phyloP scores from a whole-genome alignment of 2,329 filamentous ascomycete species.

The Dryadomyces sulphureus region DNA sequence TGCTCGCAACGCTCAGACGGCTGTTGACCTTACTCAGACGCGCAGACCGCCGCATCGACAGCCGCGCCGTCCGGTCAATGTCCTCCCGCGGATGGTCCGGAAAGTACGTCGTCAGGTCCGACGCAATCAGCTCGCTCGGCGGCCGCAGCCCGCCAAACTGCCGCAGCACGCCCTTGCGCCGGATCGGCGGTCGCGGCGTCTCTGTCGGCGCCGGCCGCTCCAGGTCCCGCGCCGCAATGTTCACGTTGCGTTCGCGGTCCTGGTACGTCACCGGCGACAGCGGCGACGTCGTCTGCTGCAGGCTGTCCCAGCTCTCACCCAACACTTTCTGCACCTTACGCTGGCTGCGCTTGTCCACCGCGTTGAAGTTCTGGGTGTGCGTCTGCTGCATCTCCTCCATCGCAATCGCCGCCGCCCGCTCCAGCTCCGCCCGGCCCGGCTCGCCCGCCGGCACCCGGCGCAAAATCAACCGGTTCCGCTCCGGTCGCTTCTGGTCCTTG shows the following conservation, averaged over 20 bases:
- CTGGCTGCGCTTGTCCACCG: slow-evolving; percentile 62
- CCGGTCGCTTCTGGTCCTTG: slow-evolving; percentile 69
- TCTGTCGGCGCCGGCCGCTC: slow-evolving; percentile 39
- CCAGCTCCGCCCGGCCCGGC: slow-evolving; percentile 73
- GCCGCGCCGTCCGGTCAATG: slow-evolving; percentile 86
- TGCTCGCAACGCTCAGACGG: slow-evolving; percentile 86
- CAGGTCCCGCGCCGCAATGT: slow-evolving; percentile 41
- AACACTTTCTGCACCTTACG: slow-evolving; percentile 79
- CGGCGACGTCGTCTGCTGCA: slow-evolving; percentile 52
- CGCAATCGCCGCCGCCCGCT: slow-evolving; percentile 77
- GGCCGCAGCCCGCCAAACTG: slow-evolving; percentile 86
- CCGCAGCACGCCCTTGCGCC: slow-evolving; percentile 44
- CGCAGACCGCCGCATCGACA: slow-evolving; percentile 81
- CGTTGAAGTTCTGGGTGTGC: slow-evolving; percentile 48
- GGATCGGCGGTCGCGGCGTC: slow-evolving; percentile 24
- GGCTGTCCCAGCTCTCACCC: slow-evolving; percentile 73
- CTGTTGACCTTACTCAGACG: slow-evolving; percentile 86
- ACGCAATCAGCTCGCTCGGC: slow-evolving; percentile 93
- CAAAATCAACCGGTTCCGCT: slow-evolving; percentile 81
- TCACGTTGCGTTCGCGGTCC: slow-evolving; percentile 54
- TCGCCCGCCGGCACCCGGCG: slow-evolving; percentile 86
- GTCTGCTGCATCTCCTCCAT: slow-evolving; percentile 70
- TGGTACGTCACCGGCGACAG: slow-evolving; percentile 66
- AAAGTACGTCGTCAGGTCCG: slow-evolving; percentile 93
- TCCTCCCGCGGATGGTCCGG: slow-evolving; percentile 87